Conservation (phyloP, 768 basidiomycete genomes). For the Mrakia gelida region DNA sequence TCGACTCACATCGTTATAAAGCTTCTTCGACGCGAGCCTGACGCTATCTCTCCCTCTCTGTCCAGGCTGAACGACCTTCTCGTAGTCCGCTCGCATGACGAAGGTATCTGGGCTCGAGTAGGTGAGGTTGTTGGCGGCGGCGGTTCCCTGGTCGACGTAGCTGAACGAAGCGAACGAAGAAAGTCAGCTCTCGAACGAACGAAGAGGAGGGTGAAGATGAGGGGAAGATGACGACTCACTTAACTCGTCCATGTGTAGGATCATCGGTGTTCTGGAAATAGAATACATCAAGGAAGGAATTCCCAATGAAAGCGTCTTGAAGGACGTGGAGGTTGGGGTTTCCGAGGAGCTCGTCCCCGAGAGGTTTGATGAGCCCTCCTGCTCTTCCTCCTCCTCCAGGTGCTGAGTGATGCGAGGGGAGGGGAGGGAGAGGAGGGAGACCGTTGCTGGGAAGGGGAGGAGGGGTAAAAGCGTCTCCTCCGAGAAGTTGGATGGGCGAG, state of each 20-base stretch:
- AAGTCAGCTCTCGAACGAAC: neutral
- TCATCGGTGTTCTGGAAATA: constrained; percentile 55
- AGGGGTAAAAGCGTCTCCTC: neutral
- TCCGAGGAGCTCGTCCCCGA: neutral
- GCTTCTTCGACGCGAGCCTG: constrained; percentile 62
- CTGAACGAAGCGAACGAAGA: constrained; percentile 42
- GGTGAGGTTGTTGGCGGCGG: constrained; percentile 53
- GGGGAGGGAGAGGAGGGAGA: neutral
- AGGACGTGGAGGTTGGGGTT: constrained; percentile 36
- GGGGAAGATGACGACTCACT: constrained; percentile 48
- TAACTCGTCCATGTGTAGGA: constrained; percentile 64
- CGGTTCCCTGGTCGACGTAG: constrained; percentile 46
- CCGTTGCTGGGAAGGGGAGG: neutral
- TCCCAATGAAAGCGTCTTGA: constrained; percentile 43
- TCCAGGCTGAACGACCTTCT: constrained; percentile 51
- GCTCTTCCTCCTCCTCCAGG: neutral
- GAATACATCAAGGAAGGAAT: constrained; percentile 52
- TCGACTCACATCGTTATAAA: constrained; percentile 41
- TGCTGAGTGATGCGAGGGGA: neutral
- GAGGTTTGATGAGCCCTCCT: neutral
- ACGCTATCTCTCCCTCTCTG: constrained; percentile 65
- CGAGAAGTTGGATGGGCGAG: neutral
- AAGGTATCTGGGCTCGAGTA: constrained; percentile 67
- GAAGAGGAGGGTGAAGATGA: neutral
- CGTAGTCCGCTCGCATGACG: constrained; percentile 82